These are phyloP conservation scores for Lotus japonicus DNA, from an alignment of 306 rosid species.

Conservation along the genomic window DNA sequence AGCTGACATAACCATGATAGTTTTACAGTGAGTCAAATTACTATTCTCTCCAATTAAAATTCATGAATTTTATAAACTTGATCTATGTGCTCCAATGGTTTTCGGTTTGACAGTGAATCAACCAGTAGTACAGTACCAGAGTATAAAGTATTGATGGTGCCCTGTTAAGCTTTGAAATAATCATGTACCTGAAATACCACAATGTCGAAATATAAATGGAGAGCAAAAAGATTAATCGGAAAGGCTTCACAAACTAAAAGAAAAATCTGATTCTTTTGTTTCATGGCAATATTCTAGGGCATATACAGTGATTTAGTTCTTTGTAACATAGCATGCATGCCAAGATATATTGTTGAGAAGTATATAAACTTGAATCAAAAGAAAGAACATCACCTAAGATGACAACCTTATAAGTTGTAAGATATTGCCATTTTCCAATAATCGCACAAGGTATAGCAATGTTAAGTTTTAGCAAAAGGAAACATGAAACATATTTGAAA, in stretches of 20 bases:
- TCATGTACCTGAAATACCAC: constrained; percentile 76
- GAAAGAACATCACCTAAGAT: background rate
- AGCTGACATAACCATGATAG: background rate
- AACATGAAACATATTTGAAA: background rate
- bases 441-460: background rate
- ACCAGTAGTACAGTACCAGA: constrained; percentile 51
- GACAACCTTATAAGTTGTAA: background rate
- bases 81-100: background rate
- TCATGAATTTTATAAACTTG: constrained; percentile 13
- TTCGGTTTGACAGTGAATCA: background rate
- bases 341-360: background rate
- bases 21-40: background rate
- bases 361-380: background rate
- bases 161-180: constrained; percentile 60
- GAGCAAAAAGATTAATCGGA: constrained; percentile 13
- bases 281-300: background rate
- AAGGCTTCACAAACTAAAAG: background rate
- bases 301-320: background rate
- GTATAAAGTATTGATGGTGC: constrained; percentile 82
- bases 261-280: background rate
- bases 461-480: background rate
- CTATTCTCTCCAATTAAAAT: constrained; percentile 12
- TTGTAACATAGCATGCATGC: constrained; percentile 6
- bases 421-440: background rate
- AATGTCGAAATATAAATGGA: constrained; percentile 28